These are phyloP conservation scores for Stachybotrys echinatus DNA, from an alignment of 2,329 filamentous ascomycete genomes.

Conservation along the genomic window DNA sequence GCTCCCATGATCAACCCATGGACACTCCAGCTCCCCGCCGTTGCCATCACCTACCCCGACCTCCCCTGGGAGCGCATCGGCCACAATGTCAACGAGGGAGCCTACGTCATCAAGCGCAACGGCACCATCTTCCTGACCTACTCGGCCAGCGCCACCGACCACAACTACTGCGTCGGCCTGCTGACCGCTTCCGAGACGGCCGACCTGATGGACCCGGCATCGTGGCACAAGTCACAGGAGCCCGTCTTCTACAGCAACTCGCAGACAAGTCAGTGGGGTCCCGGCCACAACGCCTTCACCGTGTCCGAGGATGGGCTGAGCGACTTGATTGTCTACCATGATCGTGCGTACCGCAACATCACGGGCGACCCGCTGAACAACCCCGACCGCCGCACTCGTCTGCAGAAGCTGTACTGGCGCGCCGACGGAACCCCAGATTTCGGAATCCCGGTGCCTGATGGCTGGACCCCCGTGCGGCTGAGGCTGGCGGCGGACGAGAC, in stretches of 20 bases:
- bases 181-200: constrained; percentile 12
- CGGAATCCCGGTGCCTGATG: constrained; percentile 19
- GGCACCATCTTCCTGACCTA: constrained; percentile 12
- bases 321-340: constrained; percentile 21
- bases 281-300: constrained; percentile 22
- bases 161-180: constrained; percentile 21
- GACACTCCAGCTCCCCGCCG: constrained; percentile 10
- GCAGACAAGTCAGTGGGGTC: constrained; percentile 19
- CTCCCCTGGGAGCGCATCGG: constrained; percentile 13
- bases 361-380: constrained; percentile 18
- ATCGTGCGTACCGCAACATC: constrained; percentile 17
- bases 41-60: constrained; percentile 11
- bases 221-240: constrained; percentile 16
- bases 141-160: constrained; percentile 15
- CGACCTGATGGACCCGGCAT: constrained; percentile 15
- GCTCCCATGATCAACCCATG: constrained; percentile 20
- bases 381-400: constrained; percentile 17
- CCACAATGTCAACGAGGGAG: constrained; percentile 13
- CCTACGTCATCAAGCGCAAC: constrained; percentile 11
- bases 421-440: constrained; percentile 21
- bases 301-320: constrained; percentile 20
- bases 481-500: constrained; percentile 6
- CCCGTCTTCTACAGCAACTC: constrained; percentile 20
- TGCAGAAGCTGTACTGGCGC: constrained; percentile 25
- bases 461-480: constrained; percentile 13